Evolutionary conservation across 305 asterid species (phyloP), one percentile per base, ranked within the genome.

Genomic region (Vinca major): DNA sequence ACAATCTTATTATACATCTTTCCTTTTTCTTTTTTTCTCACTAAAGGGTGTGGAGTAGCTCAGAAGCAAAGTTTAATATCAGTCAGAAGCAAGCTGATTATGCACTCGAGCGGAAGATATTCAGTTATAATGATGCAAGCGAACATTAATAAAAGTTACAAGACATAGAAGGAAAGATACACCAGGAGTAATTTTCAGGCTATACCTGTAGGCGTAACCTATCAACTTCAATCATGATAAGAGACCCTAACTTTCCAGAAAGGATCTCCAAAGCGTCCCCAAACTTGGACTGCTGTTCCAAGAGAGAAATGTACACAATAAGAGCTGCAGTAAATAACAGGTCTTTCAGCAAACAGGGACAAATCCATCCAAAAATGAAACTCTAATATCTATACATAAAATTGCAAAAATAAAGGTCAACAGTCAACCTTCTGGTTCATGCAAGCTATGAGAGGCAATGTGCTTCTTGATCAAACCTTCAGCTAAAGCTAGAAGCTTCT

Each of bases 401-500:
- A 66, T n/a, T n/a, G 40, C 16, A 33, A 39, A 19, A 49, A 65
- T 64, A 51, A 67, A 74, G 33, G 66, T 45, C 64, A 44, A 65
- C 71, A 65, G 57, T 51, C 54, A 73, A 91, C 99, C 99, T 91
- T 91, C 99, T 19, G 95, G 96, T 77, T 94, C 98, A 65, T 88
- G 99, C 82, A 94, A 84, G 76, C 95, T 84, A 77, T 89, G 97
- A 67, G 98, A 80, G 69, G 89, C 84, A 80, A 89, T 88, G 77
- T 94, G 99, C 85, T 89, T 94, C 91, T 89, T 94, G 75, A 94
- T 92, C 78, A 91, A 77, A 67, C 92, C 98, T 84, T 94, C 98
- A 79, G 99, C 98, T 71, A 94, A 80, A 67, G 64, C 87, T 69
- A 89, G 84, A 60, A 91, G 88, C 81, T 91, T 91, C 70, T 82